phyloP scores from a whole-genome alignment of 352 stramenopile species.

The Pythium scleroteichum region DNA sequence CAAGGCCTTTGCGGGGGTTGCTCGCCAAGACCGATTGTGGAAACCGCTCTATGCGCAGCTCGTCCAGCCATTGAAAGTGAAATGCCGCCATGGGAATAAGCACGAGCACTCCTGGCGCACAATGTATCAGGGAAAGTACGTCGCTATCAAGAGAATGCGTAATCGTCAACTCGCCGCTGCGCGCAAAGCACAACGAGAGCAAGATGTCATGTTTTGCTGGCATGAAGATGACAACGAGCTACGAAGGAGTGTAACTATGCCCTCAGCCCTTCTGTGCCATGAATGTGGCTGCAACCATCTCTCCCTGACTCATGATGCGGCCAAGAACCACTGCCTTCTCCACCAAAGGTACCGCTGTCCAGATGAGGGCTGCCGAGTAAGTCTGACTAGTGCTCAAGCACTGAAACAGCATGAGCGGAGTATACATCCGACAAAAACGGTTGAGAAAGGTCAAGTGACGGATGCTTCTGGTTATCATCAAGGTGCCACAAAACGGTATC shows the following conservation, averaged over 20 bases:
- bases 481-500: not conserved
- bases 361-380: conserved; percentile 7
- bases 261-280: conserved; percentile 11
- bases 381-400: conserved; percentile 8
- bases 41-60: conserved; percentile 34
- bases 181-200: conserved; percentile 2
- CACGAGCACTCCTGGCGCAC: conserved; percentile 24
- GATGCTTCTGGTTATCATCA: not conserved
- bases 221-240: conserved; percentile 16
- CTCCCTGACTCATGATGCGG: conserved; percentile 6
- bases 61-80: conserved; percentile 11
- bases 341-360: conserved; percentile 24
- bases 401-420: conserved; percentile 22
- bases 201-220: conserved; percentile 15
- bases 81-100: conserved; percentile 16
- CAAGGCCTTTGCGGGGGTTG: conserved; percentile 41
- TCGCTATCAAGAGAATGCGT: conserved; percentile 16
- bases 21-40: conserved; percentile 40
- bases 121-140: conserved; percentile 23
- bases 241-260: conserved; percentile 9
- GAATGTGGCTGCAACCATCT: conserved; percentile 27
- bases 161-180: conserved; percentile 6
- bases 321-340: conserved; percentile 9
- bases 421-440: not conserved
- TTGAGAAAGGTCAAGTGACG: not conserved